Evolutionary conservation across 768 basidiomycete species (phyloP), one percentile per base, ranked within the genome.

Genomic region (Lactarius quietus): DNA sequence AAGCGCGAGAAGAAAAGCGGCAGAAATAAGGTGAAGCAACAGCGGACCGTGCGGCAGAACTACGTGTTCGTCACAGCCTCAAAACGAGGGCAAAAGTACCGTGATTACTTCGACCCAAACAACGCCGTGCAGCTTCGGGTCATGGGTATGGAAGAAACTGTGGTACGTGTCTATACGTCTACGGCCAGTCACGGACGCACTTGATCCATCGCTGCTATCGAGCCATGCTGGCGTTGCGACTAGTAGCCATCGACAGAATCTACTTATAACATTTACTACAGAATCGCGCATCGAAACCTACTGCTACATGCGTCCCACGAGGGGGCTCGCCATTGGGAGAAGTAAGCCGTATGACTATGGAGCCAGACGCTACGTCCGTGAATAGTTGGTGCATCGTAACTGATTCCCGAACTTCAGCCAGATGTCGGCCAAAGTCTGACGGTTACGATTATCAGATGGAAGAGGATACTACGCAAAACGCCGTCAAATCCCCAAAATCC

Each of bases 81-180:
- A 41, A 77, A 80, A 56, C 74, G 74, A 51, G 79, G 78, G 12
- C 65, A 76, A 52, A 79, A 75, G 61, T 92, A 90, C 73, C 70
- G 75, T 39, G 83, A 91, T 70, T 90, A 92, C 71, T 93, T 93
- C 76, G 79, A 84, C 63, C 85, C 87, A 39, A 79, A 83, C 63
- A 78, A 78, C 9, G 78, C 82, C 29, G 80, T 84, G 41, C 89
- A 91, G 76, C 83, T 77, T 70, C 80, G 78, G 31, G 73, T 90
- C 60, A 74, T 92, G 45, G 87, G 84, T n/a, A 70, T 92, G 35
- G 75, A 80, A 43, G 80, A 86, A 70, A 62, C 61, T 31, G 71
- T 82, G 78, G 88, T 88, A 48, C 36, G 82, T 72, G n/a, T 35
- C 41, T 45, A 26, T 48, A 56, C 18, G 45, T 29, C 31, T 35